Base-by-base conservation (phyloP, 1,284 basidiomycete genomes). In the Neotropicomus parvogracilis region DNA sequence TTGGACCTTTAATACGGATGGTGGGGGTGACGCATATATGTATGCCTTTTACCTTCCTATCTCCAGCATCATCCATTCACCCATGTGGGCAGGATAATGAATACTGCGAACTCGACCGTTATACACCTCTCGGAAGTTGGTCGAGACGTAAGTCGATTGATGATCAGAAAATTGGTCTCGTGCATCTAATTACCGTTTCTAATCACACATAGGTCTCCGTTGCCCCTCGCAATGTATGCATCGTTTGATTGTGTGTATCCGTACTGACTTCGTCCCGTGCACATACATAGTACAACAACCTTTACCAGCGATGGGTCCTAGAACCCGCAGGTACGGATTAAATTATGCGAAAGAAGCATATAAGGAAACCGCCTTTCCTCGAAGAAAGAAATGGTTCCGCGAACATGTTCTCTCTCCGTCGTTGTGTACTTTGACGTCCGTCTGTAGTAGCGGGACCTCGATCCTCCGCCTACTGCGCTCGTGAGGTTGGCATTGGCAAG, bases 171-270 rank as follows among this genome's bases (percentile, higher is more conserved):
- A 5, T 8, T 5, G 24, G 24, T 24, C 8, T 24, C n/a, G n/a
- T 24, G 24, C 8, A 8, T 24, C 24, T 8, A 24, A 24, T 24
- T 8, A 17, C 1, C 2, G 54, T n/a, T n/a, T n/a, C n/a, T n/a
- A n/a, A n/a, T n/a, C n/a, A n/a, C n/a, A n/a, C n/a, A n/a, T n/a
- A 94, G 92, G 91, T 97, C 31, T 93, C 92, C 47, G 93, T 97
- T 35, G 5, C 27, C 17, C 21, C 17, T 14, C 24, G 32, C 32
- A 13, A 35, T 19, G 41, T 43, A 27, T 2, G 33, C 13, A 21
- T 31, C 21, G 6, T 26, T 12, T 8, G 9, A 16, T 16, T 4
- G 8, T 5, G n/a, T n/a, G n/a, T 24, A 24, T 24, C 16, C 24
- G 11, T 33, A 20, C 24, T 24, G 32, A 9, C 21, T 4, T 4